A percentile compares a stretch with the other conserved stretches of the same genome.
Evolutionary conservation across 345 rosid genomes (phyloP).

Genomic region (Syzygium aromaticum): DNA sequence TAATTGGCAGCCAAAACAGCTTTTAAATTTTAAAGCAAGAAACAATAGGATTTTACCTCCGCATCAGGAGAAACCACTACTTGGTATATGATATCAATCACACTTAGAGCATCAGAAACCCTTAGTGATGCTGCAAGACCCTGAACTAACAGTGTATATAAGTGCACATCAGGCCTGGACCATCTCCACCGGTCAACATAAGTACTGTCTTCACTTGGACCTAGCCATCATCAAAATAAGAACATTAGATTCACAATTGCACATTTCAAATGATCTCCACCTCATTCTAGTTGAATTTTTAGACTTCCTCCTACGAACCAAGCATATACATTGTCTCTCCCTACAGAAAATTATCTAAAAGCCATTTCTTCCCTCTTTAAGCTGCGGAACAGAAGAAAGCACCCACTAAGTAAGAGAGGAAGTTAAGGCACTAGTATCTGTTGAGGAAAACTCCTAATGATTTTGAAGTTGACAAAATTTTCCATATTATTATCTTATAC

Average conservation of each 20-base stretch:
- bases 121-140: constrained; percentile 70
- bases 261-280: not conserved
- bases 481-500: too few species aligned
- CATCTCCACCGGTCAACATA: constrained; percentile 67
- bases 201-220: constrained; percentile 41
- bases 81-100: constrained; percentile 65
- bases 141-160: constrained; percentile 52
- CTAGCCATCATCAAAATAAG: constrained; percentile 13
- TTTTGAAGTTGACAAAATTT: too few species aligned
- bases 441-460: too few species aligned
- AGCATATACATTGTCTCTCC: not conserved
- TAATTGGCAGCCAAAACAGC: not conserved
- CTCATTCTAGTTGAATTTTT: not conserved
- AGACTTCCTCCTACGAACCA: not conserved
- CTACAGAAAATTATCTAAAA: not conserved
- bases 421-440: too few species aligned
- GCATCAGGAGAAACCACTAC: constrained; percentile 79
- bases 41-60: constrained; percentile 30
- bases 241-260: not conserved
- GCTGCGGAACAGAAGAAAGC: not conserved
- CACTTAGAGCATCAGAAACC: constrained; percentile 74
- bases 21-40: not conserved
- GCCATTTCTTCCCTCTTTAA: not conserved
- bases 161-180: constrained; percentile 75
- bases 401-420: not conserved